Evolutionary conservation across 176 grass and related monocot species (phyloP).

Genomic region (Aechmea fasciata): DNA sequence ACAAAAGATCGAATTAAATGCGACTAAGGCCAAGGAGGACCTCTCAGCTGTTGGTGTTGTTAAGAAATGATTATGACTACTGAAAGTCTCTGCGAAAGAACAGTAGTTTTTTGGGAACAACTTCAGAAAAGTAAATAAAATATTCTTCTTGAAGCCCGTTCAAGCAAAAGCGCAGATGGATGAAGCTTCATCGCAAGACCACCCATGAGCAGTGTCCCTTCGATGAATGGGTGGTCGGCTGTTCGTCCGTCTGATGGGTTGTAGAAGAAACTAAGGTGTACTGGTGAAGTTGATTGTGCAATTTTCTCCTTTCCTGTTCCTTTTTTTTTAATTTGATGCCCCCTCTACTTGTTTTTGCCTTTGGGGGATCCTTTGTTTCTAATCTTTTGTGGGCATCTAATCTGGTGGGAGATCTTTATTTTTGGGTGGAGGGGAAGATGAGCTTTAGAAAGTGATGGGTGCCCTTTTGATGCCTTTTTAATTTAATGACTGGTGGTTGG

Average conservation of each 20-base stretch:
- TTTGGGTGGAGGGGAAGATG: background rate
- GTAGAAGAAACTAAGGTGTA: background rate
- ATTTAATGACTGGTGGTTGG: background rate
- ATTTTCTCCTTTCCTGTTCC: background rate
- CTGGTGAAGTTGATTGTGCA: background rate
- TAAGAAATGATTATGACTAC: background rate
- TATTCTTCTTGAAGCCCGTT: background rate
- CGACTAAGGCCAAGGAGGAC: background rate
- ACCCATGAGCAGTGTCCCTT: background rate
- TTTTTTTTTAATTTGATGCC: background rate
- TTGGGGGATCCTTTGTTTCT: background rate
- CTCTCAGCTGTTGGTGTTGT: background rate
- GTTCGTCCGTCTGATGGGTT: too few relatives aligned
- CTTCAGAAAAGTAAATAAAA: too few relatives aligned
- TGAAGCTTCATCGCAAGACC: background rate
- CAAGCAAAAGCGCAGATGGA: background rate
- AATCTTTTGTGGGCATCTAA: background rate
- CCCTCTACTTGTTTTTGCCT: background rate
- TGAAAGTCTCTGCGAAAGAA: background rate
- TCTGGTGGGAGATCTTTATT: background rate
- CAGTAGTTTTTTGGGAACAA: background rate
- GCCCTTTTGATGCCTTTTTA: background rate
- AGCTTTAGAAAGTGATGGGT: background rate
- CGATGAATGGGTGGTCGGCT: background rate
- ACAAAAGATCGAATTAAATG: background rate